Conservation (phyloP, 2,329 filamentous ascomycete genomes). For the Alternaria dauci region DNA sequence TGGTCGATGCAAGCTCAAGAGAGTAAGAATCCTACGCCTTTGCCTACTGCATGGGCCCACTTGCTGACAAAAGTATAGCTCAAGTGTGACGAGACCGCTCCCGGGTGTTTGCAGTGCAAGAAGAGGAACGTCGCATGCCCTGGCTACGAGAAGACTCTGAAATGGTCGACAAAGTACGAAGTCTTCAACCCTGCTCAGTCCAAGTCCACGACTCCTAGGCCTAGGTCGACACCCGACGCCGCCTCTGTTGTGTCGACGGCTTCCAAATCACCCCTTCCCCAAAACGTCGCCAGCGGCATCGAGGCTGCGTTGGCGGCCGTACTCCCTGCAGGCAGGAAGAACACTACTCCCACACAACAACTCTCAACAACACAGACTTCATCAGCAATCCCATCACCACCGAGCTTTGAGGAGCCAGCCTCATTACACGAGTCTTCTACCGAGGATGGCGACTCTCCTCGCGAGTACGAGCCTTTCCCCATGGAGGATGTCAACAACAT, state of each 20-base stretch:
- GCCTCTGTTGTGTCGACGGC: conserved; percentile 15
- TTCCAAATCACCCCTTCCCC: conserved; percentile 29
- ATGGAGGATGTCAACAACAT: conserved; percentile 36
- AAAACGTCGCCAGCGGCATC: conserved; percentile 46
- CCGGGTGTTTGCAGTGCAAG: conserved; percentile 55
- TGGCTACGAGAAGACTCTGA: conserved; percentile 57
- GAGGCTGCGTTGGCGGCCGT: conserved; percentile 48
- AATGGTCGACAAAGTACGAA: conserved; percentile 61
- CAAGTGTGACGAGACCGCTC: conserved; percentile 57
- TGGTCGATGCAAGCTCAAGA: conserved; percentile 47
- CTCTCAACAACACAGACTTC: conserved; percentile 25
- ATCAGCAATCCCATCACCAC: conserved; percentile 29
- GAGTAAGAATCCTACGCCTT: conserved; percentile 29
- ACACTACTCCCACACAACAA: conserved; percentile 19
- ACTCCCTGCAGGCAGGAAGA: conserved; percentile 42
- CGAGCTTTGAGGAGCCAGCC: conserved; percentile 30
- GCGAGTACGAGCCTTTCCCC: conserved; percentile 35
- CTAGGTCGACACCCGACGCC: conserved; percentile 17
- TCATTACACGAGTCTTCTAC: conserved; percentile 33
- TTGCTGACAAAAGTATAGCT: conserved; percentile 41
- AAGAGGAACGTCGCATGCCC: conserved; percentile 56
- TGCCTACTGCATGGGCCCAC: background rate
- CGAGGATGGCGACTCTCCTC: conserved; percentile 37
- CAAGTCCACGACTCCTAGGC: conserved; percentile 29
- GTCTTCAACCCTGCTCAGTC: conserved; percentile 50